Evolutionary conservation across 2,329 filamentous ascomycete species (phyloP), one percentile per base, ranked within the genome.

Genomic region (Madurella fahalii): DNA sequence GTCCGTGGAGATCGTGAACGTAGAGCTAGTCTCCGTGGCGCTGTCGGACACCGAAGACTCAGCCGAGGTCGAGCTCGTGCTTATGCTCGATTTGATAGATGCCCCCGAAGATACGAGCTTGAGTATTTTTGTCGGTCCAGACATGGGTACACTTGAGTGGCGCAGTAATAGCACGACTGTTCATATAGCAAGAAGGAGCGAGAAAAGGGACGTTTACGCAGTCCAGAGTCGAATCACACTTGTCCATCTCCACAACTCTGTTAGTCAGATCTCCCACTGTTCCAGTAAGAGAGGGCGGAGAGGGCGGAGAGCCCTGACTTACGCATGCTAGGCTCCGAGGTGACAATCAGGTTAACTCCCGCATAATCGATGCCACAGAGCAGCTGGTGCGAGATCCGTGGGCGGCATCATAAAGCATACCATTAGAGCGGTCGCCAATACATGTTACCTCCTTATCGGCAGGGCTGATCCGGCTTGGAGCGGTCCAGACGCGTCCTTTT

Each of bases 401-500:
- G 25, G 25, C 25, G 25, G 25, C 25, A 25, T 25, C 25, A 7
- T 25, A 25, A 25, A 25, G 25, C 25, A 7, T 25, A 25, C 25
- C 25, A 25, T 25, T 25, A 25, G 25, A 25, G 25, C 25, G 25
- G 25, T 7, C 7, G 25, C 7, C 25, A 25, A 25, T 7, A 25
- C 25, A 25, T 25, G 25, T 25, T 7, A 25, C 25, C 7, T 25
- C 25, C 25, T 25, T 7, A 25, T 17, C 20, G 18, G 20, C 40
- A 20, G 15, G 39, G 15, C 39, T 34, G 30, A 12, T 9, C 30
- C 40, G 39, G 47, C 30, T 50, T 9, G 39, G 47, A 20, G 39
- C 47, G 9, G 47, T 34, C 40, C 47, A 50, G 16, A 42, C 32
- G n/a, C 47, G 39, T 17, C 47, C 40, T n/a, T 50, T 50, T 12